Base-by-base conservation (phyloP, 495 filamentous ascomycete genomes). In the Tuber magnatum region DNA sequence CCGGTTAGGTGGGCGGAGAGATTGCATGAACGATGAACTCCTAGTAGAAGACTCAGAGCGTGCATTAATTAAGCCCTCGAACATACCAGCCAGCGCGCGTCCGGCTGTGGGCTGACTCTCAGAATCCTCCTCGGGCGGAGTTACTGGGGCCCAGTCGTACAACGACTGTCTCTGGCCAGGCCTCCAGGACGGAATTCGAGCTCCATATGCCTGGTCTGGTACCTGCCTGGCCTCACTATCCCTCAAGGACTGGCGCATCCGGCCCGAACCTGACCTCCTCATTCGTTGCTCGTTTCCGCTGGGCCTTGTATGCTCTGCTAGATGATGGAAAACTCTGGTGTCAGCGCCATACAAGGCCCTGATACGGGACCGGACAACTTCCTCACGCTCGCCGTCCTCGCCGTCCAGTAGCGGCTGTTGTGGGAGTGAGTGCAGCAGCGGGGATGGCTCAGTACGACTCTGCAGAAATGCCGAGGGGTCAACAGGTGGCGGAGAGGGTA, bases 111-210 rank as follows among this genome's bases (percentile, higher is more conserved):
- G 61, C 72, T 28, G 77, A 39, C 70, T 79, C 40, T 73, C 77
- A 73, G 70, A 72, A 41, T 75, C 77, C 41, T 79, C 77, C 16
- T 78, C 77, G 14, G 76, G 76, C 28, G 77, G 77, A 40, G 77
- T 79, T 40, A 75, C 72, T 65, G 80, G 81, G 28, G 81, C 81
- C 81, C 81, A 82, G 68, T 82, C 80, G 48, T 82, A 82, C 42
- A 82, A 69, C 24, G 80, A 80, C 70, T 82, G 80, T 71, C 80
- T 76, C 74, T 82, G 80, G 38, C 80, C 81, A 28, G 81, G 81
- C 70, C 73, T 76, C 77, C 81, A 73, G 41, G 76, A 80, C 16
- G 80, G 80, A 46, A 82, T 73, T 6, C 80, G 80, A 35, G 77
- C 74, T 38, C 80, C 80, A 68, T 82, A 82, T 41, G 77, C 77